Percentiles rank a stretch among this genome's conserved stretches.
Evolutionary conservation across 116 monocot species (phyloP).

Genomic region (Phalaenopsis hybrid): DNA sequence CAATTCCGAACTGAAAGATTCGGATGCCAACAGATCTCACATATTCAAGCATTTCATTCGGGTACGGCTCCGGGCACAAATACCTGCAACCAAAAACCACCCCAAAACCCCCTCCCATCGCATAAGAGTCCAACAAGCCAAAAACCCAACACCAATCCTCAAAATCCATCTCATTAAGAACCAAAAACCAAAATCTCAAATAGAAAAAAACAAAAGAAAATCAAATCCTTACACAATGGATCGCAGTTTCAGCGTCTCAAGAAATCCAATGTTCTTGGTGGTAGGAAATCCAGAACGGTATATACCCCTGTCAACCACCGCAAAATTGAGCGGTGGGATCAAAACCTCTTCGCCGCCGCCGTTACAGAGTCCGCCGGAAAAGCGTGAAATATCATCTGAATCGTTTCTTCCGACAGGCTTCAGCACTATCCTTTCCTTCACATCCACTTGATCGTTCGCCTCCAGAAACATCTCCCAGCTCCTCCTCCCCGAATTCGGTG

Average conservation of each 20-base stretch:
- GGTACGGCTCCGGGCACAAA: slow-evolving; percentile 40
- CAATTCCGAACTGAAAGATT: slow-evolving; percentile 38
- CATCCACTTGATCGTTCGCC: not conserved
- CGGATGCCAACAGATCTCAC: slow-evolving; percentile 17
- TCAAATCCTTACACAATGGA: slow-evolving; percentile 34
- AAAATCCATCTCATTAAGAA: not conserved
- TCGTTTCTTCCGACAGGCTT: not conserved
- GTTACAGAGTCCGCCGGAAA: not conserved
- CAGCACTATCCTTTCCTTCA: not conserved
- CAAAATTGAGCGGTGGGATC: slow-evolving; percentile 34
- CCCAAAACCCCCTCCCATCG: not conserved
- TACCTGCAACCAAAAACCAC: slow-evolving; percentile 19
- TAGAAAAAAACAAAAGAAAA: not conserved
- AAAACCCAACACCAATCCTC: not conserved
- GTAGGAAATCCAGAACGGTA: slow-evolving; percentile 34
- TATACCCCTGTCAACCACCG: slow-evolving; percentile 35
- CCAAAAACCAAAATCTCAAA: not conserved
- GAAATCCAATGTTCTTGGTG: slow-evolving; percentile 29
- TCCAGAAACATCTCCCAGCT: not conserved
- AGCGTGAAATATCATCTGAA: not conserved
- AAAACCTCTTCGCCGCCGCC: not conserved
- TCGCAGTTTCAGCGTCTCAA: slow-evolving; percentile 29
- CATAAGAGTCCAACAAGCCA: not conserved
- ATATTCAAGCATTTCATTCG: slow-evolving; percentile 30
- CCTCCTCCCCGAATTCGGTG: not conserved